Base-by-base conservation (phyloP, 345 rosid species). In the Gossypium raimondii region DNA sequence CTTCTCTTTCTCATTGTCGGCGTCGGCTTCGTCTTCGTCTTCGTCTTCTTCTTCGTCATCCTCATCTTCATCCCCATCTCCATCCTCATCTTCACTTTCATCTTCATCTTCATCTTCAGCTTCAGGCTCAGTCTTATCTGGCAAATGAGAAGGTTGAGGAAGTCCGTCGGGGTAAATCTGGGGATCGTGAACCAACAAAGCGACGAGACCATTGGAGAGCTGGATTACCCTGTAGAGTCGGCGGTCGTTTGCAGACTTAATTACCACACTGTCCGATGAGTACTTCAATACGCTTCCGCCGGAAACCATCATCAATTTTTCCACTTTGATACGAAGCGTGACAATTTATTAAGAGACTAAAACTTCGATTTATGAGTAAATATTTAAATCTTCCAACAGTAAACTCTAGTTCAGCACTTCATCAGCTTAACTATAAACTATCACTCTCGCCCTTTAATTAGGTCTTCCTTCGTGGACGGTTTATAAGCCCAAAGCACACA, bases 131-230 rank as follows among this genome's bases (percentile, higher is more conserved):
- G 18, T 59, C 8, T 50, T 47, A 16, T 62, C 72, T 27, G 66
- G 66, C 60, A 60, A 57, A 57, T 78, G 73, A 34, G 75, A 74
- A 69, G 60, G 41, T 1, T 75, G 70, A 51, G 78, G 75, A 79
- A 79, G 38, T 44, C 87, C 87, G 56, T 83, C 84, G 17, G 87
- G 81, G 71, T 84, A 91, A 79, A 93, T 91, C 85, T 93, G 94
- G 43, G 99, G 98, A 85, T 95, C 99, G 81, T 95, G 98, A 76
- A 95, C 86, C 60, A 95, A 92, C 78, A 95, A 82, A 76, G 94
- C 94, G 74, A 84, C 85, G 74, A 95, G 90, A 16, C 98, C 96
- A 45, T 90, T 95, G 53, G 86, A 82, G 45, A 95, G 89, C 70
- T 86, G 85, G 73, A 91, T 78, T 67, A 85, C 78, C 77, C 98